Evolutionary conservation across 768 basidiomycete species (phyloP).

Genomic region (Paxillus rubicundulus): DNA sequence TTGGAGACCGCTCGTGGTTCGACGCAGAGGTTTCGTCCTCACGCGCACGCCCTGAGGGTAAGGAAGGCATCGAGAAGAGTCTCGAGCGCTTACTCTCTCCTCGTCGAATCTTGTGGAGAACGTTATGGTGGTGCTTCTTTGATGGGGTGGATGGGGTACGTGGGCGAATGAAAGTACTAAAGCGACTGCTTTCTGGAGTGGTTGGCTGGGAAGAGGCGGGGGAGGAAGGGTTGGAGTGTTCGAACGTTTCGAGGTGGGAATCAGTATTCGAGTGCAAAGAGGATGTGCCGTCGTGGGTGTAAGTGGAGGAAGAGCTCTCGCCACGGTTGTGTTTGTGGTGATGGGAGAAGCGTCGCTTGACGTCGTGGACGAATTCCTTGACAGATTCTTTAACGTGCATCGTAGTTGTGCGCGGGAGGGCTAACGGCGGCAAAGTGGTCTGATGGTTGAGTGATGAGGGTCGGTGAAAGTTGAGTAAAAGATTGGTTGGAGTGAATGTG

Average conservation of each 20-base stretch:
- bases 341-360: slow-evolving; percentile 31
- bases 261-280: neutral
- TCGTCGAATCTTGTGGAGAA: slow-evolving; percentile 7
- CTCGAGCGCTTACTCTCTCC: slow-evolving; percentile 10
- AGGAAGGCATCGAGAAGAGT: slow-evolving; percentile 15
- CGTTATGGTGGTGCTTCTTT: slow-evolving; percentile 2
- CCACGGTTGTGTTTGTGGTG: slow-evolving; percentile 19
- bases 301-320: slow-evolving; percentile 9
- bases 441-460: neutral
- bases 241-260: slow-evolving; percentile 1
- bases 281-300: slow-evolving; percentile 2
- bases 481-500: slow-evolving; percentile 4
- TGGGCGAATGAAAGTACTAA: slow-evolving; percentile 12
- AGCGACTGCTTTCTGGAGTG: slow-evolving; percentile 7
- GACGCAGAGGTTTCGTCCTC: neutral
- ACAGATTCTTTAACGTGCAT: slow-evolving; percentile 34
- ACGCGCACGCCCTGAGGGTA: slow-evolving; percentile 1
- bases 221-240: slow-evolving; percentile 15
- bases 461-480: neutral
- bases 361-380: slow-evolving; percentile 29
- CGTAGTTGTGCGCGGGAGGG: neutral
- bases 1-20: neutral
- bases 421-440: neutral
- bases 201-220: slow-evolving; percentile 6
- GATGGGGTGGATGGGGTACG: slow-evolving; percentile 11